Base-by-base conservation (phyloP, 1,139 yeast genomes). In the Suhomyces chickasaworum region DNA sequence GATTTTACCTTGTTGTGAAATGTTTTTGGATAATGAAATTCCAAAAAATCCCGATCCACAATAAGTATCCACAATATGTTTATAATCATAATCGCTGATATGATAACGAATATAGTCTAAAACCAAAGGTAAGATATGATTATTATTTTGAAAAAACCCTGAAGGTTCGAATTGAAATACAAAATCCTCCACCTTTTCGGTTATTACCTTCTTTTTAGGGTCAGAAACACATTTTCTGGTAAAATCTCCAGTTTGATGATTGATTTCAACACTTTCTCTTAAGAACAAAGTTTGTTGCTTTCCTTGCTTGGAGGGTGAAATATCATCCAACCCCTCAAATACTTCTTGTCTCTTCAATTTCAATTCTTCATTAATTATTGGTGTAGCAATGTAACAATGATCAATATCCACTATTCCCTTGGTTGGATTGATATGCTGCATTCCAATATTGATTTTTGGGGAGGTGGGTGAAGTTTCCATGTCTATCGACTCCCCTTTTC, bases 11-110 rank as follows among this genome's bases (percentile, higher is more conserved):
- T 59, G 55, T 2, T 55, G 52, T 0, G 64, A 60, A n/a, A 73
- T 53, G 8, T 53, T 56, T 12, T 60, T 58, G 0, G 73, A 61
- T 23, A 75, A 60, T 1, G 73, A 59, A 4, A 75, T 69, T 0
- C 78, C 77, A 53, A 75, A 71, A 51, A 74, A 71, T 1, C 80
- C 80, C 4, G 75, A 69, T 1, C 80, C 80, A 57, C 80, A 75
- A 50, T 74, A 75, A 0, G 78, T 63, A 51, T 75, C 80, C 6
- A 75, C 59, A 31, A 75, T 53, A 51, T 70, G 62, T 59, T 69
- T 58, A 47, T 45, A 53, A 9, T 36, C 12, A 6, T 38, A 46
- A 4, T 39, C 41, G 2, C 47, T 42, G 7, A 71, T 53, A 22
- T 68, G 71, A 36, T 54, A 49, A 27, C 63, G 56, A 8, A 75